Evolutionary conservation across 1,139 yeast species (phyloP).

Genomic region (Wickerhamomyces sp.): DNA sequence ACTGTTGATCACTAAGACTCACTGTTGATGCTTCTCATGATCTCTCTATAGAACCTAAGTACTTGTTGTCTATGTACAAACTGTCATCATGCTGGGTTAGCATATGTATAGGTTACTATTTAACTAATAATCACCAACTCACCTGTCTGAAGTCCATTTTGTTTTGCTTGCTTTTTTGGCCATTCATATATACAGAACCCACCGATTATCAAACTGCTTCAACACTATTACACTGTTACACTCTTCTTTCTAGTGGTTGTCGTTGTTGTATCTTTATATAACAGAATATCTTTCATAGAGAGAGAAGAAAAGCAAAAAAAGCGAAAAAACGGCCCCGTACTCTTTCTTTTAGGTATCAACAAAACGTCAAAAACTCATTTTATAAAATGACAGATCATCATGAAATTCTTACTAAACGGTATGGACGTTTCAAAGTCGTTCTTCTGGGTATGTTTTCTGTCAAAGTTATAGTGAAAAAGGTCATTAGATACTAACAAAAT

Average conservation of each 20-base stretch:
- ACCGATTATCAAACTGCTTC: too few relatives aligned
- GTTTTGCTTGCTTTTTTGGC: not conserved
- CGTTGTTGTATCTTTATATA: not conserved
- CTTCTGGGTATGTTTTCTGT: conserved; percentile 21
- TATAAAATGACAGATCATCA: not conserved
- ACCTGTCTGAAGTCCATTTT: conserved; percentile 8
- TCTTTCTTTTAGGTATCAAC: not conserved
- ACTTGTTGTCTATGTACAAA: conserved; percentile 12
- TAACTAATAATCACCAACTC: not conserved
- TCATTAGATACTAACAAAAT: not conserved
- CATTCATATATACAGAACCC: too few relatives aligned
- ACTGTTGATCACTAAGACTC: not conserved
- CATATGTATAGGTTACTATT: too few relatives aligned
- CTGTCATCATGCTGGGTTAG: conserved; percentile 2
- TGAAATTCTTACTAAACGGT: conserved; percentile 6
- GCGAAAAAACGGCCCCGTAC: not conserved
- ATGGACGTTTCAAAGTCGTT: conserved; percentile 41
- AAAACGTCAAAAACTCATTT: not conserved
- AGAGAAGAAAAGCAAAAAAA: not conserved
- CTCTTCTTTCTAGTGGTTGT: too few relatives aligned
- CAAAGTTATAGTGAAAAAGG: not conserved
- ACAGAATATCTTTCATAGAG: too few relatives aligned
- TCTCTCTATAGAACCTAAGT: conserved; percentile 7
- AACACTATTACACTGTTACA: too few relatives aligned
- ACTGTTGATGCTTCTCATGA: conserved; percentile 12